Conservation (phyloP, 805 yeast genomes). For the Wickerhamiella sergipiensis region DNA sequence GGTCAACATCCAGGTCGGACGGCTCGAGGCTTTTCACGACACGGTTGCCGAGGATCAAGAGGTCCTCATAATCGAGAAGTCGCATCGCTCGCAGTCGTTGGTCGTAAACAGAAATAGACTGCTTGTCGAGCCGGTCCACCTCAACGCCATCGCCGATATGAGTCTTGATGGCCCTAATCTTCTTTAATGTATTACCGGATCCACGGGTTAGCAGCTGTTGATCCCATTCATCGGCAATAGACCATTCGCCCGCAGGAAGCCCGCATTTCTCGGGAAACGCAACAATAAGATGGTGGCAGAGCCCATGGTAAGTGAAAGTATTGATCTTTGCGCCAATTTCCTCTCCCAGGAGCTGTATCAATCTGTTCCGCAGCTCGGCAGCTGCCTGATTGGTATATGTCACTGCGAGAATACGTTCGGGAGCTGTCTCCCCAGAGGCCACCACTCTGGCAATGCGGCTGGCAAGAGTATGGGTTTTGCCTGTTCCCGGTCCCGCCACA, state of each 20-base stretch:
- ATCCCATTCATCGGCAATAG: conserved; percentile 58
- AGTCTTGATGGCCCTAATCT: not conserved
- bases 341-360: conserved; percentile 19
- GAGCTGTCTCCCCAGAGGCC: conserved; percentile 32
- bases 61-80: conserved; percentile 72
- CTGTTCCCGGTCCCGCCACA: conserved; percentile 55
- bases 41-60: conserved; percentile 39
- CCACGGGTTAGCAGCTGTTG: conserved; percentile 33
- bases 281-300: conserved; percentile 59
- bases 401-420: conserved; percentile 62
- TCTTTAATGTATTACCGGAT: conserved; percentile 14
- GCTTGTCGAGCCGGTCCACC: not conserved
- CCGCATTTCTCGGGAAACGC: conserved; percentile 26
- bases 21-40: not conserved
- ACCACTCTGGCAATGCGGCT: conserved; percentile 66
- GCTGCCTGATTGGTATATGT: conserved; percentile 93
- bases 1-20: conserved; percentile 31
- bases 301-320: conserved; percentile 57
- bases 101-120: conserved; percentile 39
- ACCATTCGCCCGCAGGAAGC: conserved; percentile 28
- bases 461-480: conserved; percentile 73
- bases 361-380: conserved; percentile 58
- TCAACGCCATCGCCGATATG: not conserved
- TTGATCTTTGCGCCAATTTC: conserved; percentile 26
- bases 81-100: conserved; percentile 28